Evolutionary conservation across 345 rosid genomes (phyloP).

Genomic region (Clausena lansium): DNA sequence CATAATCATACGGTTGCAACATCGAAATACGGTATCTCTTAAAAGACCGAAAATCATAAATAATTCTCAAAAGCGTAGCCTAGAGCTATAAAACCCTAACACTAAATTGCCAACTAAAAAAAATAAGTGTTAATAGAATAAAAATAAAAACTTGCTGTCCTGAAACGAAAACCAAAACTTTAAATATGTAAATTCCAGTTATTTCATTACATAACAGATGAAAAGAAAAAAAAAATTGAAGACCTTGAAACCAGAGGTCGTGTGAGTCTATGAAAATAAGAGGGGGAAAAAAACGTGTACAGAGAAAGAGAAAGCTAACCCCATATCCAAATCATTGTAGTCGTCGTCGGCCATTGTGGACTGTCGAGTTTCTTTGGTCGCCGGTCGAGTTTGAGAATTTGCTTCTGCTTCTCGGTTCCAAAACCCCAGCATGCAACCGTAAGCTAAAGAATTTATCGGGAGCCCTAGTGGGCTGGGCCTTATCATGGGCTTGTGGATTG

Average conservation of each 20-base stretch:
- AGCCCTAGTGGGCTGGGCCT: background rate
- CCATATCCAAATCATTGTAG: constrained; percentile 61
- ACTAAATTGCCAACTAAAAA: background rate
- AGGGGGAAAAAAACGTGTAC: background rate
- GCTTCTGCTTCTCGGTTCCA: background rate
- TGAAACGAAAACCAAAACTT: background rate
- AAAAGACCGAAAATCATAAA: background rate
- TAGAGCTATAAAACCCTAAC: background rate
- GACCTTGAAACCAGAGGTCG: background rate
- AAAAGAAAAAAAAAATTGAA: background rate
- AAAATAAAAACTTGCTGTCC: background rate
- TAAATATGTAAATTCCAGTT: background rate
- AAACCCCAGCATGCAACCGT: background rate
- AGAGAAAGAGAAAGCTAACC: constrained; percentile 27
- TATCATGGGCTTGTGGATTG: background rate
- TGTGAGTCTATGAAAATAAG: background rate
- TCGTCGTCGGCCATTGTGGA: constrained; percentile 75
- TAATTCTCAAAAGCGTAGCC: background rate
- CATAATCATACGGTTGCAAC: background rate
- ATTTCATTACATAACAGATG: background rate
- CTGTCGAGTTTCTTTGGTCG: background rate
- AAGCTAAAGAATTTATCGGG: background rate
- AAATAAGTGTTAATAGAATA: background rate
- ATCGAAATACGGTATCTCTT: background rate
- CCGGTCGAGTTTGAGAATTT: background rate